Base-by-base conservation (phyloP, 345 rosid genomes). In the Microthlaspi erraticum region DNA sequence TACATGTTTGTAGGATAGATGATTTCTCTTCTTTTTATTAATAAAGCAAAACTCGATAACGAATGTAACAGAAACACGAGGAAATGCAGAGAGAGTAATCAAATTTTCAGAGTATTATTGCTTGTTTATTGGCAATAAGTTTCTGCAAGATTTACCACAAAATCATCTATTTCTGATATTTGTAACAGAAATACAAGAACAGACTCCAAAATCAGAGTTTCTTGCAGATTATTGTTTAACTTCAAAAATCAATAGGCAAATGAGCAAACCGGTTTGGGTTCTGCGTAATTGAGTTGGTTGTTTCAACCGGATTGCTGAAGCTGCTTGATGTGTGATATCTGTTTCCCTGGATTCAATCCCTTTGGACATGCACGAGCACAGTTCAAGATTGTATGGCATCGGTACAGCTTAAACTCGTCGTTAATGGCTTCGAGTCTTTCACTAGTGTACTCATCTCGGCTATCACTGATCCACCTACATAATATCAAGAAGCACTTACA, bases 341-440 rank as follows among this genome's bases (percentile, higher is more conserved):
- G 87, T 78, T 89, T 89, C 34, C 96, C 99, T 44, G 99, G 99
- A 78, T 89, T 94, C 84, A 94, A 74, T 10, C 99, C 99, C 70
- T 94, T 94, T 34, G 99, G 99, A 75, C 99, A 94, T 49, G 99
- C 99, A 44, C 89, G 88, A 12, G 97, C 93, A 76, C 99, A 94
- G 70, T 91, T 94, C 95, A 94, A 71, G 68, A 94, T 91, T 12
- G 98, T 88, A 77, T 91, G 96, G 84, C 99, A 94, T 9, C 97
- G 86, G 69, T 94, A 91, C 26, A 94, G 89, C 91, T 94, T 94
- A 71, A 85, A 94, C 71, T 94, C 98, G 5, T 94, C 92, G 19
- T 91, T 76, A 50, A 94, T 79, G 10, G 99, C 97, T n/a, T 85
- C 93, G 7, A 88, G 80, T 26, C 98, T 81, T 79, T 94, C 99